Percentiles rank a stretch among this genome's conserved stretches.
Evolutionary conservation across 2,329 filamentous ascomycete genomes (phyloP).

Genomic region (Calonectria hawksworthii): DNA sequence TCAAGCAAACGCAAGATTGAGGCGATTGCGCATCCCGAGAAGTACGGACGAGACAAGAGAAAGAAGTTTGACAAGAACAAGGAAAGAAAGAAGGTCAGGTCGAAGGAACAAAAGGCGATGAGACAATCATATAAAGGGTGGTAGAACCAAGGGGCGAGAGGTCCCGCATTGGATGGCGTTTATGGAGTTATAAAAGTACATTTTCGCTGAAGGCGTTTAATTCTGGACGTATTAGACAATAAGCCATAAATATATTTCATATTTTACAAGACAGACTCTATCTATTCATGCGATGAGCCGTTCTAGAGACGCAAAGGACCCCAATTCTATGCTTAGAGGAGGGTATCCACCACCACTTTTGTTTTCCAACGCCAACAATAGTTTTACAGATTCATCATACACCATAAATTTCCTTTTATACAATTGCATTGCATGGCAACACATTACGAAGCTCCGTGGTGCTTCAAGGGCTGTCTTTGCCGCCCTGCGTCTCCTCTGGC

Average conservation of each 20-base stretch:
- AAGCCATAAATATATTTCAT: conserved; percentile 25
- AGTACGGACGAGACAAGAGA: conserved; percentile 82
- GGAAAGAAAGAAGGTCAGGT: conserved; percentile 84
- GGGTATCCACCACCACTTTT: conserved; percentile 30
- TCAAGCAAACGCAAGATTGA: conserved; percentile 91
- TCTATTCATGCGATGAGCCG: neutral
- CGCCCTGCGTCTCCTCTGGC: conserved; percentile 72
- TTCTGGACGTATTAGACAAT: conserved; percentile 28
- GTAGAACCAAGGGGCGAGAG: conserved; percentile 38
- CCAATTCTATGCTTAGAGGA: conserved; percentile 30
- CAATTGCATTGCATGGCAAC: neutral
- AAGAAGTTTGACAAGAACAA: conserved; percentile 89
- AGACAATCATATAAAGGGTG: conserved; percentile 77
- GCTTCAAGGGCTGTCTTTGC: conserved; percentile 37
- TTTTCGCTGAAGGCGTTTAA: conserved; percentile 37
- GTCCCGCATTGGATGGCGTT: conserved; percentile 47
- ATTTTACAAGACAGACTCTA: conserved; percentile 15
- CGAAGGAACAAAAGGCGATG: conserved; percentile 77
- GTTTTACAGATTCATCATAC: conserved; percentile 35
- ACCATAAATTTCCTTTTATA: conserved; percentile 8
- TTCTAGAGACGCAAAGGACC: neutral
- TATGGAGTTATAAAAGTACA: conserved; percentile 34
- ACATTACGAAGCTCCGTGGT: conserved; percentile 25
- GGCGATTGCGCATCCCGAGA: conserved; percentile 85
- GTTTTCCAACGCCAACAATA: conserved; percentile 38